Evolutionary conservation across 2,329 filamentous ascomycete species (phyloP).

Genomic region (Lachnellula suecica): DNA sequence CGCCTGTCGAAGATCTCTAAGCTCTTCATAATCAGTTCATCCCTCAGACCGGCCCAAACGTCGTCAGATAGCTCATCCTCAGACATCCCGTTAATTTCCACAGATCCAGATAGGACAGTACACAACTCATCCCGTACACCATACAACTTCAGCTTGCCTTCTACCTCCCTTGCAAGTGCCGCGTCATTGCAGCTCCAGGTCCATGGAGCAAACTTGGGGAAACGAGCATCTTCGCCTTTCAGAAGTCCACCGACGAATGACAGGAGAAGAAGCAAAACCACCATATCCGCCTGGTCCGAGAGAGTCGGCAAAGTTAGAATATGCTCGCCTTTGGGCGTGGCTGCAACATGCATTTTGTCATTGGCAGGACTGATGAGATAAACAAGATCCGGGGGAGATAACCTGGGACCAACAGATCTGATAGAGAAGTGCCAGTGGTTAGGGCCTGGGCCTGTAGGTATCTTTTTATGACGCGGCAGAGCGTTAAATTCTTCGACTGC

Average conservation of each 20-base stretch:
- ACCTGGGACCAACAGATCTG: neutral
- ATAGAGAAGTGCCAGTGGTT: neutral
- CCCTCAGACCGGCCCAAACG: neutral
- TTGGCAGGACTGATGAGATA: neutral
- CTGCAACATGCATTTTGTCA: neutral
- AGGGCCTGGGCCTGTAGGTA: neutral
- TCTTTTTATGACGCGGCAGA: neutral
- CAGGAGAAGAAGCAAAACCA: neutral
- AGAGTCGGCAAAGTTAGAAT: neutral
- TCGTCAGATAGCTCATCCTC: neutral
- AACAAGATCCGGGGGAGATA: neutral
- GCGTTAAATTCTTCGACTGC: neutral
- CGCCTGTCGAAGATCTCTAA: too few relatives aligned
- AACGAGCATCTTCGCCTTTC: neutral
- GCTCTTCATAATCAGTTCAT: too few relatives aligned
- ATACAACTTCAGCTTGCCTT: neutral
- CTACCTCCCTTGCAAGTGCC: neutral
- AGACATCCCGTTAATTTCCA: too few relatives aligned
- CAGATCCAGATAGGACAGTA: neutral
- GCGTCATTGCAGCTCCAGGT: conserved; percentile 3
- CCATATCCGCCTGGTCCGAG: neutral
- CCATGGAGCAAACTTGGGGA: conserved; percentile 1
- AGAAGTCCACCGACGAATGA: neutral
- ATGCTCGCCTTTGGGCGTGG: neutral
- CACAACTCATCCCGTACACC: conserved; percentile 3